Percentiles rank a stretch among this genome's conserved stretches.
Evolutionary conservation across 192 early-diverging fungal genomes (phyloP).

Genomic region (Coemansia sp.): DNA sequence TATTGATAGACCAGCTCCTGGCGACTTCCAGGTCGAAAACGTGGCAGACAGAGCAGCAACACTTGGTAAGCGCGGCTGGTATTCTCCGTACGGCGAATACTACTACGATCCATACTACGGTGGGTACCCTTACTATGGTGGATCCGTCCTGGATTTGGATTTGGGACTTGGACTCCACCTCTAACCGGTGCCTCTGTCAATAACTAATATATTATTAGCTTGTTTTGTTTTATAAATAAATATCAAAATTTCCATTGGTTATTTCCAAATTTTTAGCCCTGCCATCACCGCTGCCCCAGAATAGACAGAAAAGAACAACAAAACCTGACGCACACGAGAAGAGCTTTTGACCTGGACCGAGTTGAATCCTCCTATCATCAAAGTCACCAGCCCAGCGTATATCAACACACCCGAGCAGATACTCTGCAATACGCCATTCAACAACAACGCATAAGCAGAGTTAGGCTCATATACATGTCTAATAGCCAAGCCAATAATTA

Average conservation of each 20-base stretch:
- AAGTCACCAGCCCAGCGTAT: conserved; percentile 69
- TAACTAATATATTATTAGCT: not conserved
- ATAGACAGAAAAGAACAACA: conserved; percentile 44
- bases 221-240: too few relatives aligned
- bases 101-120: not conserved
- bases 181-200: not conserved
- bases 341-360: conserved; percentile 38
- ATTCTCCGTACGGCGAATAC: not conserved
- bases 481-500: conserved; percentile 75
- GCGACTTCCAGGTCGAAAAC: not conserved
- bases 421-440: conserved; percentile 72
- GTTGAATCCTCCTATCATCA: conserved; percentile 69
- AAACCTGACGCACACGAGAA: conserved; percentile 14
- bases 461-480: conserved; percentile 63
- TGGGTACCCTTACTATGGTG: not conserved
- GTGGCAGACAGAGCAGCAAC: not conserved
- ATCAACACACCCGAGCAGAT: conserved; percentile 74
- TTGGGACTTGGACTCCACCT: conserved; percentile 5
- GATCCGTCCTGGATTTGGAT: not conserved
- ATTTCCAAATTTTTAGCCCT: conserved; percentile 43
- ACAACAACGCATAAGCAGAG: conserved; percentile 59
- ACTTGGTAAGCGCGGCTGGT: conserved; percentile 2
- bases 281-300: conserved; percentile 46
- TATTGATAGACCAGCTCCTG: not conserved
- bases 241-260: not conserved